A percentile compares a stretch with the other conserved stretches of the same genome.
Conservation (phyloP, 345 rosid genomes). For the Boechera stricta region DNA sequence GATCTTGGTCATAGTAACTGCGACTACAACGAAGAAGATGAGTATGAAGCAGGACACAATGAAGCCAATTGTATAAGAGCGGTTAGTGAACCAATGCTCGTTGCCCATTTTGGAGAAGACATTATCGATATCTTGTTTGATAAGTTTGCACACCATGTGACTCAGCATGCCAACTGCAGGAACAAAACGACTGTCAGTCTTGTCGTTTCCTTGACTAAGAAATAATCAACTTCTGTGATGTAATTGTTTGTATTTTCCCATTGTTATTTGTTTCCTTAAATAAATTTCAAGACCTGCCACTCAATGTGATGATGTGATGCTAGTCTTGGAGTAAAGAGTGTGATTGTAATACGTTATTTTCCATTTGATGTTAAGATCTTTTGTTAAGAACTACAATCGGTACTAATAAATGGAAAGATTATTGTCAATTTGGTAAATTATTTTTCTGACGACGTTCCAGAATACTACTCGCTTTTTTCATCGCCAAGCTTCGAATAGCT, state of each 20-base stretch:
- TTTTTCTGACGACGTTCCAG: no score
- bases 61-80: no score
- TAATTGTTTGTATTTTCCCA: neutral
- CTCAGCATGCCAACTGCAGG: neutral
- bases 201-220: conserved; percentile 39
- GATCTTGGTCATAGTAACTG: no score
- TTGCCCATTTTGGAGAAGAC: neutral
- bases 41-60: no score
- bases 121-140: conserved; percentile 41
- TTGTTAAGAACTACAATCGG: neutral
- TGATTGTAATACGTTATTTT: conserved; percentile 5
- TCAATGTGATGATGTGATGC: neutral
- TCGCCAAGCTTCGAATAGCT: conserved; percentile 81
- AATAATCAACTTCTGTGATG: neutral
- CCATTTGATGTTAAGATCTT: neutral
- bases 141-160: conserved; percentile 32
- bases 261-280: neutral
- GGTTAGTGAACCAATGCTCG: no score
- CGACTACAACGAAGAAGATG: no score
- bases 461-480: conserved; percentile 5
- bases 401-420: neutral
- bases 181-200: conserved; percentile 35
- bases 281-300: conserved; percentile 7
- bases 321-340: neutral
- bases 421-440: neutral